Evolutionary conservation across 2,329 filamentous ascomycete genomes (phyloP).

Genomic region (Lachnellula willkommii): DNA sequence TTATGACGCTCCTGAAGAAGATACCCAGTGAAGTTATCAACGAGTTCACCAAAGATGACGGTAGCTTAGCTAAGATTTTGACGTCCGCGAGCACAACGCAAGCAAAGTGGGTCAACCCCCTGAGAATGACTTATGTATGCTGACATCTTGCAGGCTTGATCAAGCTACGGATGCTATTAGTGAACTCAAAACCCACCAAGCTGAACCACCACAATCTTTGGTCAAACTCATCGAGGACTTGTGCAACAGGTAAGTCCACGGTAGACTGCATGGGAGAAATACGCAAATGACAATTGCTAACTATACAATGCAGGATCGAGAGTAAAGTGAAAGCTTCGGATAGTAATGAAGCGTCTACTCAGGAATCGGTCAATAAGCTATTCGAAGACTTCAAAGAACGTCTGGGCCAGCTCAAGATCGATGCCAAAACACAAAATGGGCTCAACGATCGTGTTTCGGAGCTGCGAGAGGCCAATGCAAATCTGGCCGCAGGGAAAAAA

Average conservation of each 20-base stretch:
- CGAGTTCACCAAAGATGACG: constrained; percentile 19
- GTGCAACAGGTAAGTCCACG: constrained; percentile 18
- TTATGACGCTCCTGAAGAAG: constrained; percentile 20
- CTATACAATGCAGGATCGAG: constrained; percentile 14
- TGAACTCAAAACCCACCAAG: constrained; percentile 10
- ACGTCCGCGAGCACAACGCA: constrained; percentile 14
- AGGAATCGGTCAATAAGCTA: constrained; percentile 15
- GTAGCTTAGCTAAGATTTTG: constrained; percentile 18
- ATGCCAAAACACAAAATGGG: constrained; percentile 13
- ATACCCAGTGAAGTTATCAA: constrained; percentile 11
- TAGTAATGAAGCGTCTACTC: constrained; percentile 1
- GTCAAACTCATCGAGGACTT: constrained; percentile 22
- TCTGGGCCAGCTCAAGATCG: constrained; percentile 16
- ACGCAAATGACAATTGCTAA: neutral
- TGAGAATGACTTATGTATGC: constrained; percentile 4
- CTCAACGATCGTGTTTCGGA: constrained; percentile 20
- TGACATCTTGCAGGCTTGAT: constrained; percentile 21
- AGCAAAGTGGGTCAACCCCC: constrained; percentile 28
- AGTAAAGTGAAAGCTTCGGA: constrained; percentile 9
- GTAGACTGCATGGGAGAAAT: neutral
- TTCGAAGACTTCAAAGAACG: constrained; percentile 19
- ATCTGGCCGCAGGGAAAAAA: constrained; percentile 11
- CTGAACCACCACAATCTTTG: constrained; percentile 14
- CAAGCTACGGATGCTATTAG: constrained; percentile 12
- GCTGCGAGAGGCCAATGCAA: constrained; percentile 19